phyloP scores from a whole-genome alignment of 441 rosid species.

The Metrosideros polymorpha region DNA sequence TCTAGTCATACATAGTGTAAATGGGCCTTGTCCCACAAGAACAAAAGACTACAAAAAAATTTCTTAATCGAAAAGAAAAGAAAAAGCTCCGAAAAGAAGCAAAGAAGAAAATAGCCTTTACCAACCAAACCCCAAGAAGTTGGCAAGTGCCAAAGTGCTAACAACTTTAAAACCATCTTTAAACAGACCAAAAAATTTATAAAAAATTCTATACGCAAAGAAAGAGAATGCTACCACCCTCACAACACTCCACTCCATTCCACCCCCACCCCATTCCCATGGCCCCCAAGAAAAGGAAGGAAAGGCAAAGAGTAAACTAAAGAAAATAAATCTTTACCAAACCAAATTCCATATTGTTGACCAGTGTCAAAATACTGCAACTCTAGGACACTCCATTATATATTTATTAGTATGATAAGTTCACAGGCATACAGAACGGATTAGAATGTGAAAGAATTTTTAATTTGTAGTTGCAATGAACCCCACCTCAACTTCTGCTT shows the following conservation, averaged over 20 bases:
- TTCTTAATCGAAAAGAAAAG: background rate
- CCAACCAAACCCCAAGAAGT: background rate
- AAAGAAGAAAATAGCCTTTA: background rate
- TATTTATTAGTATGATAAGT: background rate
- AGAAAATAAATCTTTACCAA: background rate
- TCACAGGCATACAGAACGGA: background rate
- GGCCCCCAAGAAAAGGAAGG: background rate
- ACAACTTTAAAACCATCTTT: background rate
- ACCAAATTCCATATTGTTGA: background rate
- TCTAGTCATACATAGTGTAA: background rate
- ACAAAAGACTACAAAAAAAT: background rate
- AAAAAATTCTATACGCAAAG: background rate
- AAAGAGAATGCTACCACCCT: background rate
- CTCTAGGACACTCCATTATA: background rate
- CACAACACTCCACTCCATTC: background rate
- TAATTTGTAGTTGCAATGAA: background rate
- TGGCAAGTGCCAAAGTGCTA: background rate
- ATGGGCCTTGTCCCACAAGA: background rate
- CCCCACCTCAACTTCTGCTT: conserved; percentile 73
- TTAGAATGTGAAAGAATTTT: background rate
- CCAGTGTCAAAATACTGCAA: background rate
- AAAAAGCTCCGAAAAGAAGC: background rate
- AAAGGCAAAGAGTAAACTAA: background rate
- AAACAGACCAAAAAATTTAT: background rate
- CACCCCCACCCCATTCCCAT: background rate